These are phyloP conservation scores for Candida glaebosa DNA, from an alignment of 805 yeast genomes.

Conservation along the genomic window DNA sequence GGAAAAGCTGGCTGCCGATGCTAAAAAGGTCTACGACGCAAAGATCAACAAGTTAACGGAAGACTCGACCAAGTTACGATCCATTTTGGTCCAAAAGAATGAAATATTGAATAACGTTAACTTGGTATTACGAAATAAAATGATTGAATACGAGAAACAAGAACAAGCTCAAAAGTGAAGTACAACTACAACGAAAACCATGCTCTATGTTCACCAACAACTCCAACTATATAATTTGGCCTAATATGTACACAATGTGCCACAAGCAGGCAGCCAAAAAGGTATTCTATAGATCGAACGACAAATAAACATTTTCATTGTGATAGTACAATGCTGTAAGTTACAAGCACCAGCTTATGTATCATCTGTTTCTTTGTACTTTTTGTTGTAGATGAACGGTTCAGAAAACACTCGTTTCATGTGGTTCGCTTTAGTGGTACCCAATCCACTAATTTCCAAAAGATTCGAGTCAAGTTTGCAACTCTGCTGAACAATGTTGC, in stretches of 20 bases:
- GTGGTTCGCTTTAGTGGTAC: slow-evolving; percentile 42
- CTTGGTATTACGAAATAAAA: slow-evolving; percentile 49
- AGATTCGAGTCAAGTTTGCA: slow-evolving; percentile 20
- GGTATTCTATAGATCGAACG: too few species aligned
- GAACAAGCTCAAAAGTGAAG: slow-evolving; percentile 11
- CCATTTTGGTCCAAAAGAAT: slow-evolving; percentile 71
- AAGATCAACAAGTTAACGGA: slow-evolving; percentile 69
- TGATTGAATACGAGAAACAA: slow-evolving; percentile 43
- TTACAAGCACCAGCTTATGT: too few species aligned
- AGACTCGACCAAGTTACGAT: slow-evolving; percentile 71
- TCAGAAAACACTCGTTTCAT: slow-evolving; percentile 41
- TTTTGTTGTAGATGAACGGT: slow-evolving; percentile 48
- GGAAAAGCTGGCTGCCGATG: slow-evolving; percentile 68
- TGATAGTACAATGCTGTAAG: too few species aligned
- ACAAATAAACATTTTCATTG: too few species aligned
- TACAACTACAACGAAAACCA: too few species aligned
- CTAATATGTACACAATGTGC: too few species aligned
- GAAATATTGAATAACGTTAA: slow-evolving; percentile 62
- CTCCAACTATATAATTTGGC: too few species aligned
- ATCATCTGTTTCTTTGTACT: too few species aligned
- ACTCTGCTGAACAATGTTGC: slow-evolving; percentile 34
- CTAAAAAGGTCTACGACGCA: slow-evolving; percentile 65
- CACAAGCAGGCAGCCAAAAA: too few species aligned
- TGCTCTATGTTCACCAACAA: too few species aligned
- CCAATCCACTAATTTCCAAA: slow-evolving; percentile 44